Conservation (phyloP, 2,329 filamentous ascomycete genomes). For the Sarocladium kiliense region DNA sequence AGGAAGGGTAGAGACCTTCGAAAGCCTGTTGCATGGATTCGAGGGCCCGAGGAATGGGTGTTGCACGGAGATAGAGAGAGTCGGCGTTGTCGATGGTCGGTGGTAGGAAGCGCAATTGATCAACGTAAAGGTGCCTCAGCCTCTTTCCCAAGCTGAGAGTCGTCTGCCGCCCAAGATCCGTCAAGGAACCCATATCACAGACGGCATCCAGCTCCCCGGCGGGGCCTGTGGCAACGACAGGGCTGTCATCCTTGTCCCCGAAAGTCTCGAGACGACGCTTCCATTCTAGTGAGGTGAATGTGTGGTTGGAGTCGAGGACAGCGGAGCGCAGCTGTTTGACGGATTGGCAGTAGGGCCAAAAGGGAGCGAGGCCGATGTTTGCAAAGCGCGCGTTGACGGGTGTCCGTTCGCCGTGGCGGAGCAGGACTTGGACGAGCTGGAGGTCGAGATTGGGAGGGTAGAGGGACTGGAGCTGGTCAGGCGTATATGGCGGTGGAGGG, state of each 20-base stretch:
- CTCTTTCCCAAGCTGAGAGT: conserved; percentile 65
- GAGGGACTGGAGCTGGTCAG: conserved; percentile 72
- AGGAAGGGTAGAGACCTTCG: conserved; percentile 65
- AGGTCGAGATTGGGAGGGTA: conserved; percentile 79
- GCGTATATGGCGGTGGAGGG: conserved; percentile 70
- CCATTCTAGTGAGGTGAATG: conserved; percentile 49
- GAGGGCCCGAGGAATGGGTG: conserved; percentile 68
- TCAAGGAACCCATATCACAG: conserved; percentile 75
- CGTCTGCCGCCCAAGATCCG: conserved; percentile 67
- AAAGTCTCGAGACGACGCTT: conserved; percentile 80
- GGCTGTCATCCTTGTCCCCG: conserved; percentile 57
- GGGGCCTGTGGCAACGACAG: conserved; percentile 64
- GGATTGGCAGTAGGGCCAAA: conserved; percentile 88
- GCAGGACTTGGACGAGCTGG: conserved; percentile 82
- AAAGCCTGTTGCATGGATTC: conserved; percentile 75
- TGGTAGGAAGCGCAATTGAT: conserved; percentile 69
- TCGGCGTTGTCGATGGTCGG: conserved; percentile 47
- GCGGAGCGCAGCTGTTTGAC: conserved; percentile 61
- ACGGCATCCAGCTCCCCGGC: conserved; percentile 69
- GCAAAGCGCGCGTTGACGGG: conserved; percentile 86
- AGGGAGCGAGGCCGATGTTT: conserved; percentile 61
- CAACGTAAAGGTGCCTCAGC: conserved; percentile 66
- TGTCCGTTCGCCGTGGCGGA: conserved; percentile 76
- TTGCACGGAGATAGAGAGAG: conserved; percentile 68
- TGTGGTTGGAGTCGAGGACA: conserved; percentile 37